Percentiles rank a stretch among this genome's conserved stretches.
Evolutionary conservation across 352 stramenopile species (phyloP).

Genomic region (Pythium plurisporium): DNA sequence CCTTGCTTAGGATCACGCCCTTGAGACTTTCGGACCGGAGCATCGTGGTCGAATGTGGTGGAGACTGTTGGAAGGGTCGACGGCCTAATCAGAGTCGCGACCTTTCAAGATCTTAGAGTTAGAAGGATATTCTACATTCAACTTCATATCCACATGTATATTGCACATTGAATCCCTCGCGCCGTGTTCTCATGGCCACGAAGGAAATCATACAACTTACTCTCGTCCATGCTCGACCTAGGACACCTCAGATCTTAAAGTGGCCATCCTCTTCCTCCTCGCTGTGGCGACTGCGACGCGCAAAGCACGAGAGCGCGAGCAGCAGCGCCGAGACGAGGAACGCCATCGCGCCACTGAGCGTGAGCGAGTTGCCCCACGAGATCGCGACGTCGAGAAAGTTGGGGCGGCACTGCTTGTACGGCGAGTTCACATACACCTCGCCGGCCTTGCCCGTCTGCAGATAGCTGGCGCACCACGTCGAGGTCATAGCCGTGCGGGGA

Average conservation of each 20-base stretch:
- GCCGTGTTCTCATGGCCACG: not conserved
- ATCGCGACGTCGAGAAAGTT: slow-evolving; percentile 63
- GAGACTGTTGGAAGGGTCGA: not conserved
- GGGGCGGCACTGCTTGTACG: slow-evolving; percentile 66
- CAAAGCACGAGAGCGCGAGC: slow-evolving; percentile 56
- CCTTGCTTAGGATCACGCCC: slow-evolving; percentile 25
- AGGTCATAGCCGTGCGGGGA: slow-evolving; percentile 38
- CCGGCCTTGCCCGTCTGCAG: slow-evolving; percentile 38
- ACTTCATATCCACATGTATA: not conserved
- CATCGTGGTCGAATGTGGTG: slow-evolving; percentile 17
- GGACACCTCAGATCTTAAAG: slow-evolving; percentile 13
- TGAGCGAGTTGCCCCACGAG: slow-evolving; percentile 58
- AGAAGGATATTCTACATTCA: not conserved
- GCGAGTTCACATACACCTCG: slow-evolving; percentile 55
- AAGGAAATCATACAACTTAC: not conserved
- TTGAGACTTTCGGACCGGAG: slow-evolving; percentile 29
- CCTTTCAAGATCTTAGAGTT: slow-evolving; percentile 9
- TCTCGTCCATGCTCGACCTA: not conserved
- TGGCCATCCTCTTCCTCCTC: slow-evolving; percentile 10
- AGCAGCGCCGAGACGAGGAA: slow-evolving; percentile 47
- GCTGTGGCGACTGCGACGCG: slow-evolving; percentile 32
- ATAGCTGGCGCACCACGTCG: slow-evolving; percentile 60
- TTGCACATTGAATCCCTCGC: not conserved
- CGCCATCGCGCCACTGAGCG: slow-evolving; percentile 43
- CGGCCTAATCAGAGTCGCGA: not conserved